Conservation (phyloP, 805 yeast species). For the Cyberlindnera japonica region DNA sequence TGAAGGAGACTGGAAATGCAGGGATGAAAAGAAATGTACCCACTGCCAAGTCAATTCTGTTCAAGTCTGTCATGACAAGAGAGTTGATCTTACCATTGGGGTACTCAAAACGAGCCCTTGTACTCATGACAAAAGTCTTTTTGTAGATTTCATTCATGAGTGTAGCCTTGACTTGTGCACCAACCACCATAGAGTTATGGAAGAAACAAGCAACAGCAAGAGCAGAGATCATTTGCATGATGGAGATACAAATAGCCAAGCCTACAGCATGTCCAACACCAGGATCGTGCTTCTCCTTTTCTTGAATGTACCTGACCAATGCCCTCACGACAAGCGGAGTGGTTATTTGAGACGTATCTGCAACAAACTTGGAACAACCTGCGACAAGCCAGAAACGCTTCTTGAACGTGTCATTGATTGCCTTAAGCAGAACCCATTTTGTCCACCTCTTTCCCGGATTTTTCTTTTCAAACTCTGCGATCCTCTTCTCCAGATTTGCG, state of each 20-base stretch:
- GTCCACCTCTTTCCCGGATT: conserved; percentile 23
- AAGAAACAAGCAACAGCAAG: conserved; percentile 58
- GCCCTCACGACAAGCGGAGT: conserved; percentile 66
- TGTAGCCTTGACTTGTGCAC: conserved; percentile 68
- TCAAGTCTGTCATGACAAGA: conserved; percentile 74
- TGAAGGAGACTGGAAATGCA: conserved; percentile 60
- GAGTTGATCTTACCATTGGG: conserved; percentile 74
- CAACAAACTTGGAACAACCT: conserved; percentile 28
- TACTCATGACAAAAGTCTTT: conserved; percentile 61
- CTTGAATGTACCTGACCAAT: conserved; percentile 61
- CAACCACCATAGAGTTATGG: conserved; percentile 56
- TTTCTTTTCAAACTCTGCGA: conserved; percentile 22
- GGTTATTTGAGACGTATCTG: conserved; percentile 40
- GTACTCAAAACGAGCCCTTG: conserved; percentile 52
- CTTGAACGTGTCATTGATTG: conserved; percentile 35
- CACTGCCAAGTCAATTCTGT: conserved; percentile 76
- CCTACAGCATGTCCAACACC: conserved; percentile 62
- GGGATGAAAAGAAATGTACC: conserved; percentile 62
- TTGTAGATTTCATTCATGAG: conserved; percentile 66
- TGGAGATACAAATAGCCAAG: conserved; percentile 65
- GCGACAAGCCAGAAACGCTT: conserved; percentile 31
- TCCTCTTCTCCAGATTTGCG: conserved; percentile 28
- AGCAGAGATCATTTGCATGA: conserved; percentile 49
- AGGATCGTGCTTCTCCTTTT: conserved; percentile 39
- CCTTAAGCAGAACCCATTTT: conserved; percentile 28